Percentiles rank a stretch among this genome's conserved stretches.
Conservation (phyloP, 768 basidiomycete genomes). For the Psilocybe subaeruginosa region DNA sequence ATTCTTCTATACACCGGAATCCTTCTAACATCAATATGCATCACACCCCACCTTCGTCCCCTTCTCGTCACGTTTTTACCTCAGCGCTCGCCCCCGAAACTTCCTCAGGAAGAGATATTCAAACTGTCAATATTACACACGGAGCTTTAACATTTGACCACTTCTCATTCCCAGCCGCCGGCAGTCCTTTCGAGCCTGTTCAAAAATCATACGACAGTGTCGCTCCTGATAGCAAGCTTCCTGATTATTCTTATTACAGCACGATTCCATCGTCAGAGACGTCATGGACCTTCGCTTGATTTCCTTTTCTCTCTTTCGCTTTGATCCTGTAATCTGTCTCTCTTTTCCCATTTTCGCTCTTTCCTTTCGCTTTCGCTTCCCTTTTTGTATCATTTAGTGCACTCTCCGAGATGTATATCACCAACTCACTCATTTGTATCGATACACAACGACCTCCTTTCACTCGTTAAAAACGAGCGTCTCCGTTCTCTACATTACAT, state of each 20-base stretch:
- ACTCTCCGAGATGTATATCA: slow-evolving; percentile 4
- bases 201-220: background rate
- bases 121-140: background rate
- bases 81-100: background rate
- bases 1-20: slow-evolving; percentile 1
- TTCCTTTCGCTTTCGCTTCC: background rate
- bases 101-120: background rate
- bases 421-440: slow-evolving; percentile 14
- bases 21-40: slow-evolving; percentile 8
- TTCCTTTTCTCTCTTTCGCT: background rate
- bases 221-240: background rate
- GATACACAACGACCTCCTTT: slow-evolving; percentile 1
- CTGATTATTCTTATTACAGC: background rate
- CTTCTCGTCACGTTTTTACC: background rate
- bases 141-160: slow-evolving; percentile 5
- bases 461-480: slow-evolving; percentile 4
- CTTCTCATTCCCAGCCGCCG: background rate
- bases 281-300: slow-evolving; percentile 9
- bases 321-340: background rate
- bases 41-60: slow-evolving; percentile 3
- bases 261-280: slow-evolving; percentile 10
- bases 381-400: slow-evolving; percentile 1
- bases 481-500: slow-evolving; percentile 7
- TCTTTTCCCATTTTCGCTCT: background rate
- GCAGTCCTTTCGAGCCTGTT: background rate